These are phyloP conservation scores for Adiantum capillusveneris DNA, from an alignment of 75 land plant genomes.

Conservation along the genomic window DNA sequence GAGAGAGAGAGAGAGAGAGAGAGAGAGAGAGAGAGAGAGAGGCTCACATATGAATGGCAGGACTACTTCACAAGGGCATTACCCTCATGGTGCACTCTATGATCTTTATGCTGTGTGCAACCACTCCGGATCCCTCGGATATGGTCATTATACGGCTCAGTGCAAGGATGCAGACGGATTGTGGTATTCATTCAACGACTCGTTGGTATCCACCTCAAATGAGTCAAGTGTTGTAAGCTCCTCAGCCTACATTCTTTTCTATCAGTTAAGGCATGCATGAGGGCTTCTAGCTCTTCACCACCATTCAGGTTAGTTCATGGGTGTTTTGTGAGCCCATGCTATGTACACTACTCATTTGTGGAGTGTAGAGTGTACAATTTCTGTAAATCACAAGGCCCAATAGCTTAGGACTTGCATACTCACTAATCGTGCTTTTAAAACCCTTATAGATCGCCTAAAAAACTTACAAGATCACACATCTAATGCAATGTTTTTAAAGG, in stretches of 20 bases:
- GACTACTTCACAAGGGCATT: neutral
- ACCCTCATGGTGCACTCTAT: neutral
- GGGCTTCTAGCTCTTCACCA: too few relatives aligned
- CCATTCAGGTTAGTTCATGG: too few relatives aligned
- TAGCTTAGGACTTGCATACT: too few relatives aligned
- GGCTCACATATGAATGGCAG: neutral
- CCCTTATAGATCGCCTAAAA: too few relatives aligned
- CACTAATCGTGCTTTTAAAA: too few relatives aligned
- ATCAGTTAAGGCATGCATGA: slow-evolving; percentile 11
- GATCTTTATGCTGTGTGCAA: slow-evolving; percentile 15
- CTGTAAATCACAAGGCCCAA: too few relatives aligned
- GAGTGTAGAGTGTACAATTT: too few relatives aligned
- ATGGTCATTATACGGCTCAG: slow-evolving; percentile 27
- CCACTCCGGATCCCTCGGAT: slow-evolving; percentile 22
- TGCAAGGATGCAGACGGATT: slow-evolving; percentile 24
- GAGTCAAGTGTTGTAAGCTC: slow-evolving; percentile 20
- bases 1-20: slow-evolving; percentile 3
- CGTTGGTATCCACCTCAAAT: slow-evolving; percentile 10
- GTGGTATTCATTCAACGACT: slow-evolving; percentile 31
- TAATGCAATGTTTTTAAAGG: too few relatives aligned
- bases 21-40: slow-evolving; percentile 1
- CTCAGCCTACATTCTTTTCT: slow-evolving; percentile 32
- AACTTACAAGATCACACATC: too few relatives aligned
- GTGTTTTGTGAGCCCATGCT: too few relatives aligned
- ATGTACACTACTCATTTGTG: too few relatives aligned